Evolutionary conservation across 768 basidiomycete species (phyloP), one percentile per base, ranked within the genome.

Genomic region (Rhodotorula diobovata): DNA sequence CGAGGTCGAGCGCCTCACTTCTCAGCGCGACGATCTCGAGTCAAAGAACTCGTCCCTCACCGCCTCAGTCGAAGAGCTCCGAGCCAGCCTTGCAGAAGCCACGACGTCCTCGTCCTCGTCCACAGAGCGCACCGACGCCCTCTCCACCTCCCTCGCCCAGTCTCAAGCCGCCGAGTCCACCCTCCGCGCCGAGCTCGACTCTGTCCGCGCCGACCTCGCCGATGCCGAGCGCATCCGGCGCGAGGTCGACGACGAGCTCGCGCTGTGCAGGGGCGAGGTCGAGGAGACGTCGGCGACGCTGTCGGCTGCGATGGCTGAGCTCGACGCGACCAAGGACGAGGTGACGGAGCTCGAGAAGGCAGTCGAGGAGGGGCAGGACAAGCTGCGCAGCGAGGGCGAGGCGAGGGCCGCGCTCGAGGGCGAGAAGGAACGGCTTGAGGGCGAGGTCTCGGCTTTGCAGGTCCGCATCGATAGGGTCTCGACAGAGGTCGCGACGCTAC

Each of bases 281-380:
- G 73, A 74, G 50, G 60, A 71, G 51, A 67, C 63, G 46, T 65
- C 63, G 30, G 45, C 66, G 16, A 71, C 63, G 35, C 46, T 71
- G 23, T 8, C 34, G 6, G 63, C 56, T 2, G 72, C 72, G 16
- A 68, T 66, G 67, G 57, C 54, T 4, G 72, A 73, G 63, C 53
- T 72, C 15, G 71, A 72, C 34, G 39, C 58, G 51, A 67, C 63
- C 21, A 72, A 68, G 63, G 63, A 59, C 4, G 72, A 68, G 16
- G 68, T 63, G 5, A 16, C 1, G n/a, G 67, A 69, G 34, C 57
- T 66, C 12, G 69, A 71, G 53, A 37, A 45, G 41, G 56, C 60
- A 11, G 0, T 74, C 32, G 60, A 68, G 20, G 23, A 58, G 11
- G 61, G 54, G 20, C n/a, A 63, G 20, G 56, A 62, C 25, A 55